Base-by-base conservation (phyloP, 73 alveolate species). In the Blepharisma stoltei region DNA sequence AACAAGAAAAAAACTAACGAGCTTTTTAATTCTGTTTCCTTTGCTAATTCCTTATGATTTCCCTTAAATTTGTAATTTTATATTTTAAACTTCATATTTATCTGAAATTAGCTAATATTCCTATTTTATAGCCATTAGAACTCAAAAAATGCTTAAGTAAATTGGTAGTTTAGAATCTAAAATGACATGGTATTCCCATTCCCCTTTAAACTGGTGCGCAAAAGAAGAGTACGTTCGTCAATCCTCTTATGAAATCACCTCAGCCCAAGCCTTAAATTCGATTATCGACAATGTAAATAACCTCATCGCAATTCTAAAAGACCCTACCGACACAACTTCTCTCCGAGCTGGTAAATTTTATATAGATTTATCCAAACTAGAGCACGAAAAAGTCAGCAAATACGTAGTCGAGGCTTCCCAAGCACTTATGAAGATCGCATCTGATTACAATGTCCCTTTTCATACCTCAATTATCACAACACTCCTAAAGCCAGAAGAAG, bases 131-230 rank as follows among this genome's bases (percentile, higher is more conserved):
- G 41, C 41, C 41, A 32, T 32, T 32, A 32, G 41, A 32, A 32
- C 41, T 32, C 41, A 32, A 32, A 32, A n/a, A 32, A 32, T 32
- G 41, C 41, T 32, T 32, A 32, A 32, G 41, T 32, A 32, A 32
- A 32, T 60, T 18, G 48, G 23, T 60, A 14, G 48, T 8, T 14
- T 60, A 60, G 48, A 60, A 60, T 60, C 73, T 60, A 60, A 60
- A 25, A 60, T 60, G 73, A 60, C 14, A n/a, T 60, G 73, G 73
- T 60, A 60, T 25, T 20, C 73, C 14, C 48, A 60, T 8, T 60
- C 73, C 38, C 73, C 73, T 14, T 11, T 38, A 25, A 60, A 60
- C 73, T 60, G 73, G 73, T 14, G 73, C 73, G 73, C n/a, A 50
- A 50, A 18, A 14, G 45, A 60, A 60, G 49, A n/a, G 23, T 60